Evolutionary conservation across 2,329 filamentous ascomycete species (phyloP).

Genomic region (Leptographium flavum): DNA sequence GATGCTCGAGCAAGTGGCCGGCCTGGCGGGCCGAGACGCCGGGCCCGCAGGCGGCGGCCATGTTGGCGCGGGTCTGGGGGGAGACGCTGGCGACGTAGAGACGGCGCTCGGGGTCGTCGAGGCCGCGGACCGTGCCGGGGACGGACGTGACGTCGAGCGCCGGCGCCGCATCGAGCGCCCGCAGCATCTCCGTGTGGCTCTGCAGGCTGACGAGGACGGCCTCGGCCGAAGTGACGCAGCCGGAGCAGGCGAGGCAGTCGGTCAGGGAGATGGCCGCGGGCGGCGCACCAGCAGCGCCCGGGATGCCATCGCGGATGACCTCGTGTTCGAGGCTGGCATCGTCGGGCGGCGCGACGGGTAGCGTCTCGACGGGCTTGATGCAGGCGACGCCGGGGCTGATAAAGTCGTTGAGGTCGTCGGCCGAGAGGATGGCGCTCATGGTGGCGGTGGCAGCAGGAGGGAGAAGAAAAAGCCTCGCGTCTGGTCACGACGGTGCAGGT

Average conservation of each 20-base stretch:
- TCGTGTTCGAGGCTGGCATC: constrained; percentile 46
- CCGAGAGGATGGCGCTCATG: constrained; percentile 96
- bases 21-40: constrained; percentile 58
- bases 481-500: not conserved
- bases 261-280: constrained; percentile 91
- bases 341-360: constrained; percentile 48
- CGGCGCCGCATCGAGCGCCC: constrained; percentile 57
- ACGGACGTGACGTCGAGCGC: constrained; percentile 21
- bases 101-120: constrained; percentile 48
- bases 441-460: not conserved
- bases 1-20: constrained; percentile 67
- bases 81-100: constrained; percentile 88
- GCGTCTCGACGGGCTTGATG: constrained; percentile 91
- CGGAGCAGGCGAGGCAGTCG: constrained; percentile 93
- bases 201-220: constrained; percentile 92
- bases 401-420: constrained; percentile 97
- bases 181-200: constrained; percentile 81
- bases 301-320: constrained; percentile 84
- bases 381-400: constrained; percentile 95
- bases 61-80: constrained; percentile 76
- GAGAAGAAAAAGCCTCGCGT: not conserved
- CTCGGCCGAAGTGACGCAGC: constrained; percentile 93
- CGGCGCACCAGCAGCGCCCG: constrained; percentile 32
- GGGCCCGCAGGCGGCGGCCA: constrained; percentile 70
- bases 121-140: constrained; percentile 29